Base-by-base conservation (phyloP, 805 yeast genomes). In the Kluyveromyces nonfermentans region DNA sequence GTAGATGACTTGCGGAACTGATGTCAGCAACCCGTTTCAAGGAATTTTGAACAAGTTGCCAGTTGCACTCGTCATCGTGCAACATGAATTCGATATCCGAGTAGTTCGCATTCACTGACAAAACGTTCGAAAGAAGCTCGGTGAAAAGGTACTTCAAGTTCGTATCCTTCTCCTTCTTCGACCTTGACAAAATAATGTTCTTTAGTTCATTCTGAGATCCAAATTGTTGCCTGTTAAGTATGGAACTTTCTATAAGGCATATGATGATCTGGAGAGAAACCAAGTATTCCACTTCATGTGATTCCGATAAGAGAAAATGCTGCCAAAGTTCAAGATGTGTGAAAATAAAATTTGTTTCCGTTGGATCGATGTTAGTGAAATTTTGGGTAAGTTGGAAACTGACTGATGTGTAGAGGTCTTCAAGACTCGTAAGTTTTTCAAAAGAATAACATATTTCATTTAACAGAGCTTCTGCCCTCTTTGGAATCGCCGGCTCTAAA, bases 1-100 rank as follows among this genome's bases (percentile, higher is more conserved):
- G 57, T 37, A 67, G 44, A 39, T 51, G 58, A 10, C 56, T 54
- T 42, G 53, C 59, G 4, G 53, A 46, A n/a, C 41, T 19, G 9
- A 50, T 49, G 38, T 57, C 56, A 1, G 51, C 45, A 15, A 53
- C 28, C 20, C 49, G 46, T 5, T 44, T 47, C 8, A 52, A 48
- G 15, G 59, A 9, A 14, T 30, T 28, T 28, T 28, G n/a, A 16
- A 38, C 9, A 6, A 38, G 17, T 12, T 28, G 15, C 41, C 41
- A 38, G 10, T 38, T 28, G n/a, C 31, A 38, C 16, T 33, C 34
- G 4, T 32, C 12, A 14, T 41, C 37, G 9, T 16, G 40, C 35
- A 53, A 57, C 4, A 59, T 42, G 9, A 38, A n/a, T 3, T 46
- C 28, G 9, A 60, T n/a, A 21, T 58, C 65, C 3, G 19, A 33